phyloP scores from a whole-genome alignment of 768 basidiomycete species.

The Amyloporia xantha region DNA sequence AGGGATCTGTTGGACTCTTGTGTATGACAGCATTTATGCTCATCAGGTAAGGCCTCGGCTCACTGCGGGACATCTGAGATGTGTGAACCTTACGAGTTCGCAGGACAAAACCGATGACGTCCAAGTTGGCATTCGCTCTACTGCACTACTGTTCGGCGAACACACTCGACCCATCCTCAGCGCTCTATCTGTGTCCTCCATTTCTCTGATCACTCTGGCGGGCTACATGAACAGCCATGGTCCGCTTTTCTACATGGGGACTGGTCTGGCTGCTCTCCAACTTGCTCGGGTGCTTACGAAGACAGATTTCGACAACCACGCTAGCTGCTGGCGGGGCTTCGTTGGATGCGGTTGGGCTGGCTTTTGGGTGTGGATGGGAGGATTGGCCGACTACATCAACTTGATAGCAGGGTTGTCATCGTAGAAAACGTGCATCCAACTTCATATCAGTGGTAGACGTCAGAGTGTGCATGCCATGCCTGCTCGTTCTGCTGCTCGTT shows the following conservation, averaged over 20 bases:
- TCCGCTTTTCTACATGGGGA: conserved; percentile 72
- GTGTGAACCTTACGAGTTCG: not conserved
- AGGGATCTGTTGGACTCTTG: conserved; percentile 87
- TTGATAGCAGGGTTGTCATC: conserved; percentile 10
- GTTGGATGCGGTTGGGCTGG: conserved; percentile 84
- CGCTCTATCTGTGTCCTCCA: conserved; percentile 63
- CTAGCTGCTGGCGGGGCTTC: conserved; percentile 89
- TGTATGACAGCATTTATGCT: conserved; percentile 97
- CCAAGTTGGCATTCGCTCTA: conserved; percentile 84
- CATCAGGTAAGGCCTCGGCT: conserved; percentile 61
- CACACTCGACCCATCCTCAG: conserved; percentile 70
- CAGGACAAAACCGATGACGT: conserved; percentile 94
- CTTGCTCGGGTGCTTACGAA: conserved; percentile 66
- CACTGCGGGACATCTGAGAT: not conserved
- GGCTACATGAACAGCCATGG: conserved; percentile 78
- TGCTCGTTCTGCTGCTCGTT: not conserved
- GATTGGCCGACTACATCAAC: conserved; percentile 57
- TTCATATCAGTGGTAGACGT: not conserved
- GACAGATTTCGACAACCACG: conserved; percentile 70
- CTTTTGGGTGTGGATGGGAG: conserved; percentile 82
- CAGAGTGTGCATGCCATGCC: not conserved
- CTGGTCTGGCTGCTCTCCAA: conserved; percentile 67
- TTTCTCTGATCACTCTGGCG: conserved; percentile 71
- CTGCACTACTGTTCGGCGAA: conserved; percentile 84
- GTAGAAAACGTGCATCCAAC: not conserved